Evolutionary conservation across 345 rosid species (phyloP), one percentile per base, ranked within the genome.

Genomic region (Salix arbutifolia): DNA sequence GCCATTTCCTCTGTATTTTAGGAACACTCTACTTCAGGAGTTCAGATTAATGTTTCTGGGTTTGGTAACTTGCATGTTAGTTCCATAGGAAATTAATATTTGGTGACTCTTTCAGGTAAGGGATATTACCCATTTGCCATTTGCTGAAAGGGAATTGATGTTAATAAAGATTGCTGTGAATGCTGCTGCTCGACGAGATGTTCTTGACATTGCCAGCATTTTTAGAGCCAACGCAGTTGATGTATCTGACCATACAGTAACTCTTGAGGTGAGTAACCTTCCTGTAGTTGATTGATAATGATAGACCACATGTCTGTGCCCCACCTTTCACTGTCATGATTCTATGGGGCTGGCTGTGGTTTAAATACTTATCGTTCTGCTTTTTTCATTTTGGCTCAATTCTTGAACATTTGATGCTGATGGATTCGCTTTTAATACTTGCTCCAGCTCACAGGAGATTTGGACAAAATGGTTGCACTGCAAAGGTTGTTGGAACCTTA

Each of bases 381-480:
- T 21, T 3, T 31, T 3, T 73, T 48, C 5, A 10, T 6, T 26
- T 28, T 46, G 50, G 35, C 8, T 8, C 66, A 30, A 78, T 46
- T 74, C 56, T 28, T 21, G 48, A 46, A 62, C 62, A 1, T 23
- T 14, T 26, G n/a, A 56, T 61, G 26, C 65, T 77, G 73, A 65
- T 85, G 53, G 66, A 70, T 80, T 53, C 71, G 37, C 66, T 30
- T 72, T 77, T 68, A 46, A 16, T 78, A 69, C 70, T 66, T 78
- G 44, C 73, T 79, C 64, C 85, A 95, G 97, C 93, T 95, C 44
- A 89, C 97, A 0, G 99, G 97, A 80, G 98, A 91, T 85, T 79
- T 93, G 71, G 87, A 93, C 87, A 95, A 93, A 89, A 93, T 95
- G 98, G 97, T 91, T 76, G 99, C 97, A 9, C 79, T 95, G 38